Evolutionary conservation across 176 grass and related monocot species (phyloP).

Genomic region (Rhynchospora tenuis): DNA sequence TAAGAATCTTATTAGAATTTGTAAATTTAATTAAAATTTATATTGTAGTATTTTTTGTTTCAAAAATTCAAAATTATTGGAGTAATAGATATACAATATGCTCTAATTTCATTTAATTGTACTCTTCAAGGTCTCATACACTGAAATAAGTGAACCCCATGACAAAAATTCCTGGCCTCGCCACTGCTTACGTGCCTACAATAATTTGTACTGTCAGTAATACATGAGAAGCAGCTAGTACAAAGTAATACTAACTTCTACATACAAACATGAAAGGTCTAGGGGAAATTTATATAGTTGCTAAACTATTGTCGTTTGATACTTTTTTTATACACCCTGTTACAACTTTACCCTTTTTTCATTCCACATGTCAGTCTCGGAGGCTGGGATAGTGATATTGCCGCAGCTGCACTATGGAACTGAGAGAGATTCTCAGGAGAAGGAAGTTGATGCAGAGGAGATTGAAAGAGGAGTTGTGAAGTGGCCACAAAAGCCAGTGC

Average conservation of each 20-base stretch:
- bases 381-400: constrained; percentile 69
- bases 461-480: constrained; percentile 51
- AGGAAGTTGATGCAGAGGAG: constrained; percentile 37
- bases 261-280: neutral
- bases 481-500: constrained; percentile 78
- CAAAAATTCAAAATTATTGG: too few relatives aligned
- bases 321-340: neutral
- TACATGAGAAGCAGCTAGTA: neutral
- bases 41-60: too few relatives aligned
- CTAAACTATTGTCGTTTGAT: neutral
- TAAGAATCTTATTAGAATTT: too few relatives aligned
- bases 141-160: too few relatives aligned
- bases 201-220: neutral
- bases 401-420: constrained; percentile 29
- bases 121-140: too few relatives aligned
- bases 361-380: constrained; percentile 42
- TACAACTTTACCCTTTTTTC: neutral
- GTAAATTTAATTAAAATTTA: too few relatives aligned
- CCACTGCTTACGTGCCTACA: neutral
- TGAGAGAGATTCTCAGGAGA: constrained; percentile 21
- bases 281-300: neutral
- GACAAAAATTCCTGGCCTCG: too few relatives aligned
- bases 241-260: neutral
- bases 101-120: too few relatives aligned
- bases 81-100: too few relatives aligned